Conservation (phyloP, 1,284 basidiomycete genomes). For the Apiotrichum gamsii region DNA sequence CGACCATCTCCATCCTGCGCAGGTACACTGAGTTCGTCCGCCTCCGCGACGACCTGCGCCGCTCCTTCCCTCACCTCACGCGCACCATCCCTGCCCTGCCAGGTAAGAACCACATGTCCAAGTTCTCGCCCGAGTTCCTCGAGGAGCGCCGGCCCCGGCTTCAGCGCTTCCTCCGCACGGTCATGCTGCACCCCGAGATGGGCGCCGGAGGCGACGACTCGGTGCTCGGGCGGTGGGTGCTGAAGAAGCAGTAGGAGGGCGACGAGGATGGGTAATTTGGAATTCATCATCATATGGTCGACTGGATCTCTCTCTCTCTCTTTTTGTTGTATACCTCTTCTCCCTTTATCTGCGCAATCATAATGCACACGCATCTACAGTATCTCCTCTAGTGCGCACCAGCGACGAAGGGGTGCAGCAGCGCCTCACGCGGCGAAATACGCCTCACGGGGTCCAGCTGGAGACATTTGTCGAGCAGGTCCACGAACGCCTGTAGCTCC, state of each 20-base stretch:
- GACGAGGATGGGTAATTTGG: too few relatives aligned
- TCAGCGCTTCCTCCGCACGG: conserved; percentile 37
- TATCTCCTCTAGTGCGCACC: conserved; percentile 12
- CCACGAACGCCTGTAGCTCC: conserved; percentile 74
- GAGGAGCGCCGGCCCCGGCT: conserved; percentile 35
- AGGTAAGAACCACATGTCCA: conserved; percentile 43
- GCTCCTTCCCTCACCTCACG: conserved; percentile 26
- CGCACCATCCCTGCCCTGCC: conserved; percentile 35
- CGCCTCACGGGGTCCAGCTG: conserved; percentile 81
- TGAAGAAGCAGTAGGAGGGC: background rate
- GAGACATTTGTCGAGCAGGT: conserved; percentile 86
- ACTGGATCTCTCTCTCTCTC: background rate
- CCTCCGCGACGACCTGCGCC: conserved; percentile 25
- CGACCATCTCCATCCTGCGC: conserved; percentile 28
- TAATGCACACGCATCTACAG: too few relatives aligned
- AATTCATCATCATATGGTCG: too few relatives aligned
- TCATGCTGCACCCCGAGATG: conserved; percentile 44
- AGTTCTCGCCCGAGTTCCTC: conserved; percentile 38
- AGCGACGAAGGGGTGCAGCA: conserved; percentile 74
- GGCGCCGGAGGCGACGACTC: conserved; percentile 30
- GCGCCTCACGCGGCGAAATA: conserved; percentile 79
- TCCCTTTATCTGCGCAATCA: too few relatives aligned
- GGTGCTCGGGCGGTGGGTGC: conserved; percentile 34
- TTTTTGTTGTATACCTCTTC: too few relatives aligned
- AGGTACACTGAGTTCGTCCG: conserved; percentile 41